Evolutionary conservation across 345 rosid genomes (phyloP).

Genomic region (Euphorbia lathyris): DNA sequence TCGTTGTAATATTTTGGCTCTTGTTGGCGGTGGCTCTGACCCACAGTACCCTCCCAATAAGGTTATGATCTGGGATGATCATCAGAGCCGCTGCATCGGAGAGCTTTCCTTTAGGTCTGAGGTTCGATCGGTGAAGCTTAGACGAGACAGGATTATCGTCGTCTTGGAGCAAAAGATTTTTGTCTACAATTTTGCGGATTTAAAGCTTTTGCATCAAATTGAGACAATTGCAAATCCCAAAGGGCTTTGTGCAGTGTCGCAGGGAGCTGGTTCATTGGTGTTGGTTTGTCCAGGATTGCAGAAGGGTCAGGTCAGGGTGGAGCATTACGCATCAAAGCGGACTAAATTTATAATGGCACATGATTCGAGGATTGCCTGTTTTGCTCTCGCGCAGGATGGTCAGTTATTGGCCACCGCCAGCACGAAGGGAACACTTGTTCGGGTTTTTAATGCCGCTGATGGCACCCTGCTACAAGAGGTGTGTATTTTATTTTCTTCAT

Average conservation of each 20-base stretch:
- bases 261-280: slow-evolving; percentile 66
- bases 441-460: slow-evolving; percentile 69
- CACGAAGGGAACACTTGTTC: slow-evolving; percentile 82
- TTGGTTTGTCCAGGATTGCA: slow-evolving; percentile 85
- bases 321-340: slow-evolving; percentile 80
- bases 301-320: slow-evolving; percentile 88
- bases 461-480: slow-evolving; percentile 90
- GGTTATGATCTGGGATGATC: slow-evolving; percentile 97
- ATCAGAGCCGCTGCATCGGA: slow-evolving; percentile 75
- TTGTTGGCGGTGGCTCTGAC: slow-evolving; percentile 87
- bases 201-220: slow-evolving; percentile 83
- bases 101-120: slow-evolving; percentile 89
- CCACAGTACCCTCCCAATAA: slow-evolving; percentile 81
- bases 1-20: slow-evolving; percentile 84
- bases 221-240: slow-evolving; percentile 85
- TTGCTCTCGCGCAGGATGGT: slow-evolving; percentile 80
- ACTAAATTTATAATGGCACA: slow-evolving; percentile 93
- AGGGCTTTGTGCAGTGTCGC: slow-evolving; percentile 90
- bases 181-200: slow-evolving; percentile 78
- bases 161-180: slow-evolving; percentile 82
- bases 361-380: slow-evolving; percentile 89
- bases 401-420: slow-evolving; percentile 82
- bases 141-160: slow-evolving; percentile 75
- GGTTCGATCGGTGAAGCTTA: slow-evolving; percentile 72
- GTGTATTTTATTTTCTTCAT: neutral